phyloP scores from a whole-genome alignment of 163 green algal genomes.

The Scenedesmus sp. region DNA sequence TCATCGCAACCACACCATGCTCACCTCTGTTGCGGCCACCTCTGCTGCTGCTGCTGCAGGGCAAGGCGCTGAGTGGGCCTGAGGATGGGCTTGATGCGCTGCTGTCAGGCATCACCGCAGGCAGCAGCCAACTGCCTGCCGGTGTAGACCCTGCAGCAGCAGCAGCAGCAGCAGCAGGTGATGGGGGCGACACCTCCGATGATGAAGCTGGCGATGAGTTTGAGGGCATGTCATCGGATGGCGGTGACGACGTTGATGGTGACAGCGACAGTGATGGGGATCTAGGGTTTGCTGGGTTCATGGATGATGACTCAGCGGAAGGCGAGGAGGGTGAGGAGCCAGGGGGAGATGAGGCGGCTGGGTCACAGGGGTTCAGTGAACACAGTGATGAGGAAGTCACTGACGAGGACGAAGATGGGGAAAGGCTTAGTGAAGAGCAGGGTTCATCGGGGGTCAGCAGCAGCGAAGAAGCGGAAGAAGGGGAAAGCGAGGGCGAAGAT shows the following conservation, averaged over 20 bases:
- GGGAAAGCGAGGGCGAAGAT: conserved; percentile 15
- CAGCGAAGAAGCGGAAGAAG: neutral
- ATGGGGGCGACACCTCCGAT: neutral
- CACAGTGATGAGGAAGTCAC: conserved; percentile 3
- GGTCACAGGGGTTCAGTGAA: neutral
- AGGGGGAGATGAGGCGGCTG: conserved; percentile 11
- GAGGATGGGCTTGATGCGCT: conserved; percentile 73
- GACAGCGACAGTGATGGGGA: conserved; percentile 26
- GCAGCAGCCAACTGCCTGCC: neutral
- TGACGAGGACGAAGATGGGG: neutral
- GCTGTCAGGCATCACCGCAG: conserved; percentile 60
- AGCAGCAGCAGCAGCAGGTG: conserved; percentile 23
- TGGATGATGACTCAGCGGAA: conserved; percentile 1
- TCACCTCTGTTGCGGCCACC: neutral
- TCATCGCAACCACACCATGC: too few species aligned
- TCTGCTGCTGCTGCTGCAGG: conserved; percentile 13
- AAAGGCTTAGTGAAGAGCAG: conserved; percentile 13
- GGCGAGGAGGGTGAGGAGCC: neutral
- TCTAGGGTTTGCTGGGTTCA: conserved; percentile 18
- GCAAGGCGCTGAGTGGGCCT: conserved; percentile 50
- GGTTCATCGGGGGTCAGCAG: neutral
- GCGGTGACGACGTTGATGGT: conserved; percentile 27
- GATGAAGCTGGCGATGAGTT: neutral
- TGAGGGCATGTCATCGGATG: neutral
- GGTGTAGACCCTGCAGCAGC: conserved; percentile 17